These are phyloP conservation scores for Globisporangium paroecandrum DNA, from an alignment of 352 stramenopile species.

Conservation along the genomic window DNA sequence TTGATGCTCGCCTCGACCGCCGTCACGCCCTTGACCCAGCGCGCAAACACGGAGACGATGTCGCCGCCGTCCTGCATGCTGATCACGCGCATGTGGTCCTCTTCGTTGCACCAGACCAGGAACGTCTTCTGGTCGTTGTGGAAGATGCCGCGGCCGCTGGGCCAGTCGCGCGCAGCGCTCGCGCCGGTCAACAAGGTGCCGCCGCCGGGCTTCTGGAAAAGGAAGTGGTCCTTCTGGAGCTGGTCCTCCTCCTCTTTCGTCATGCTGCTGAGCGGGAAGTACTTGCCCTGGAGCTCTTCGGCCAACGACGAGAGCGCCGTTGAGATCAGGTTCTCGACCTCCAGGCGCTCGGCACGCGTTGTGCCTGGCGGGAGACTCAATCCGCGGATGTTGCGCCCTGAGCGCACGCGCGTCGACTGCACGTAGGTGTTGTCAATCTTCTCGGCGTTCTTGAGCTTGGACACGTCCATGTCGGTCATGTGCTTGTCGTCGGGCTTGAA, in stretches of 20 bases:
- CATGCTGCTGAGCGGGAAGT: constrained; percentile 87
- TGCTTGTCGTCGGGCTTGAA: constrained; percentile 80
- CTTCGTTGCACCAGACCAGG: constrained; percentile 88
- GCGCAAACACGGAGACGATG: constrained; percentile 88
- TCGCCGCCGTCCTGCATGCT: constrained; percentile 89
- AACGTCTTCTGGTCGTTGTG: constrained; percentile 90
- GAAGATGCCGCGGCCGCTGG: constrained; percentile 89
- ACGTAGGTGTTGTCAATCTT: constrained; percentile 84
- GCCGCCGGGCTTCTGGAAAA: constrained; percentile 92
- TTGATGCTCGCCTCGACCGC: constrained; percentile 80
- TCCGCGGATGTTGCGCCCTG: constrained; percentile 87
- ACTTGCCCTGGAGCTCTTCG: constrained; percentile 83
- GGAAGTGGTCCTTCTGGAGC: constrained; percentile 88
- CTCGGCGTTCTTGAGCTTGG: constrained; percentile 63
- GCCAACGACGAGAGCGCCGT: constrained; percentile 70
- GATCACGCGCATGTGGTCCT: constrained; percentile 89
- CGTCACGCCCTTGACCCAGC: constrained; percentile 81
- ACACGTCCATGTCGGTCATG: constrained; percentile 76
- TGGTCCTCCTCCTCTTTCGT: constrained; percentile 89
- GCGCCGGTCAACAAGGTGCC: constrained; percentile 78
- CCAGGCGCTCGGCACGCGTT: constrained; percentile 73
- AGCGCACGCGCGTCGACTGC: constrained; percentile 89
- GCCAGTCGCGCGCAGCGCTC: constrained; percentile 89
- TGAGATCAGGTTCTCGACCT: constrained; percentile 83
- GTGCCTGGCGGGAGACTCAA: constrained; percentile 86